Conservation (phyloP, 257 asterid species). For the Nicotiana noctiflora region DNA sequence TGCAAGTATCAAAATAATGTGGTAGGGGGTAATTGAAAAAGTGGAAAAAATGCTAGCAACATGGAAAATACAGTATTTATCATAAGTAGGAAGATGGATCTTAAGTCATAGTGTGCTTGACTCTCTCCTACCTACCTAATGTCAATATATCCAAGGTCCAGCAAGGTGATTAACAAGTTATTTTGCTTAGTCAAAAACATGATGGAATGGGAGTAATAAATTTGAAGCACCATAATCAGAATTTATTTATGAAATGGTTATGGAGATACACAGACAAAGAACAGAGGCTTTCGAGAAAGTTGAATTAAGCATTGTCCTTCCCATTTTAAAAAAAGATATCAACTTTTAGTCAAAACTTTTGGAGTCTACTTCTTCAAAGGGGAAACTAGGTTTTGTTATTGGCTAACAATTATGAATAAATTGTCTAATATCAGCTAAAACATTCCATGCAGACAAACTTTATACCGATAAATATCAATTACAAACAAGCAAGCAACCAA, state of each 20-base stretch:
- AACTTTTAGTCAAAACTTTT: not conserved
- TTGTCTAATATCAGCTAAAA: not conserved
- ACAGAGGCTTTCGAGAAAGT: not conserved
- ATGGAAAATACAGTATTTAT: too few species aligned
- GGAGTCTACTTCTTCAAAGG: not conserved
- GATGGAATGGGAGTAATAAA: not conserved
- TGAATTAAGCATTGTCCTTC: not conserved
- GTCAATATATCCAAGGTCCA: not conserved
- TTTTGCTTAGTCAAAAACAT: not conserved
- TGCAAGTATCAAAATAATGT: too few species aligned
- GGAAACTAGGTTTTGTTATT: not conserved
- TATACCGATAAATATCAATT: not conserved
- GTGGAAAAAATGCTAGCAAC: too few species aligned
- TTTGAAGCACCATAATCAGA: not conserved
- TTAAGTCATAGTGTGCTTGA: not conserved
- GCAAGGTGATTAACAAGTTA: not conserved
- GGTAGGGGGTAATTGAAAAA: too few species aligned
- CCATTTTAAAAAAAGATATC: not conserved
- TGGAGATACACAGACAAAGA: not conserved
- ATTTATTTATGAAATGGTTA: not conserved
- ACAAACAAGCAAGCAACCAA: not conserved
- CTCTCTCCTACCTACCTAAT: not conserved
- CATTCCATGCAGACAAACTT: not conserved
- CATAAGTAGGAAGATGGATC: not conserved
- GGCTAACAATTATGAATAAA: not conserved